Evolutionary conservation across 202 grass and related monocot genomes (phyloP), one percentile per base, ranked within the genome.

Genomic region (Digitaria exilis): DNA sequence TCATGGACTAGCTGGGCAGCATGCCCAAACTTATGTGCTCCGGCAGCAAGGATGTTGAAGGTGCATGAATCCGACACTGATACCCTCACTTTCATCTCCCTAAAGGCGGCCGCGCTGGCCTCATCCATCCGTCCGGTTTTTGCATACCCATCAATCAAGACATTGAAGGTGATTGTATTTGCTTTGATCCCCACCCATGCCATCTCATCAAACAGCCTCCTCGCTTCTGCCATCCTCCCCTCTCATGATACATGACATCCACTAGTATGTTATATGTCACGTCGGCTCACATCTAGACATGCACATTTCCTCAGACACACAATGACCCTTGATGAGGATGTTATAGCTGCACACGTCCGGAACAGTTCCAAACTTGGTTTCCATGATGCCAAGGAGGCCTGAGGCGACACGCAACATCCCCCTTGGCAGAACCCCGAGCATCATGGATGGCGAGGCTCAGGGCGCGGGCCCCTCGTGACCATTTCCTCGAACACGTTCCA

Each of bases 401-500:
- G 66, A 75, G 7, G 72, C 80, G 1, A 90, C 58, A 1, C 69
- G 78, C 9, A 93, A 35, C 15, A 86, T 55, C 6, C 95, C 95
- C 52, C 70, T 85, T 85, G 85, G 61, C 90, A 98, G 37, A 90
- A 93, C 43, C 92, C 92, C 90, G 14, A 98, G 87, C 82, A 98
- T 90, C 90, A 98, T 91, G 19, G 26, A 81, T 98, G 26, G 34
- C 30, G 2, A 84, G 83, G 73, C 58, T 98, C 0, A n/a, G 90
- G 95, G 0, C 37, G 62, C 3, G 95, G 92, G 0, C 85, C 87
- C 61, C 52, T 91, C 7, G 78, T 66, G 17, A 80, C 48, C 90
- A 95, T 98, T 76, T 95, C 95, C 85, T 85, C 83, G 63, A 98
- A 98, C 89, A 98, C 73, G 24, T 88, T 95, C 92, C 95, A 98